These are phyloP conservation scores for Leptosphaerulina australis DNA, from an alignment of 2,329 filamentous ascomycete species.

Conservation along the genomic window DNA sequence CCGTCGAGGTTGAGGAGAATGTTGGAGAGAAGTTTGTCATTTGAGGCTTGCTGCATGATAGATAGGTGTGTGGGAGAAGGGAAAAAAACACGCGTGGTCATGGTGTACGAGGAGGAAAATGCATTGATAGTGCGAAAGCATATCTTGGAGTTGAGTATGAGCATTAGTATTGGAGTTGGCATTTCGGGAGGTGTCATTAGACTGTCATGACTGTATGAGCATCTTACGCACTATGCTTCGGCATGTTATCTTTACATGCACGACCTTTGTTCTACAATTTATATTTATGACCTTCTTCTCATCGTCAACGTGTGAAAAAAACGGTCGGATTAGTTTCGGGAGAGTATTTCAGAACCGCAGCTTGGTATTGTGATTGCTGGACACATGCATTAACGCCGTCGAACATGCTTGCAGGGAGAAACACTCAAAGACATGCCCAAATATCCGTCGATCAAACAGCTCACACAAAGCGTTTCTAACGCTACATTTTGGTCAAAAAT, in stretches of 20 bases:
- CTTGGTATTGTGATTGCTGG: too few relatives aligned
- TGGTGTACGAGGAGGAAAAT: neutral
- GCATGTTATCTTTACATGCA: slow-evolving; percentile 1
- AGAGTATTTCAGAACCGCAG: too few relatives aligned
- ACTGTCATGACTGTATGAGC: neutral
- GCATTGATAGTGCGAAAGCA: neutral
- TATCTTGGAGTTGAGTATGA: neutral
- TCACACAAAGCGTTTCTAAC: too few relatives aligned
- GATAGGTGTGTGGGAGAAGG: neutral
- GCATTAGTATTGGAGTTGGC: neutral
- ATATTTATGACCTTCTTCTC: too few relatives aligned
- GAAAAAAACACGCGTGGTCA: neutral
- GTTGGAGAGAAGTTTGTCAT: slow-evolving; percentile 13
- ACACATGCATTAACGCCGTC: too few relatives aligned
- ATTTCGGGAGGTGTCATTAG: neutral
- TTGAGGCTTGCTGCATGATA: neutral
- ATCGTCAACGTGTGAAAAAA: too few relatives aligned
- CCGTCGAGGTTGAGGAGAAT: slow-evolving; percentile 15
- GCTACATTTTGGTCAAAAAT: too few relatives aligned
- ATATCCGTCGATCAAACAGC: too few relatives aligned
- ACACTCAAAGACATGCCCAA: too few relatives aligned
- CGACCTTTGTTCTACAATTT: too few relatives aligned
- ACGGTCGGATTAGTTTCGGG: too few relatives aligned
- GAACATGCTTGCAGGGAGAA: too few relatives aligned
- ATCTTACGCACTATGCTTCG: neutral